Evolutionary conservation across 768 basidiomycete genomes (phyloP).

Genomic region (Dentipellis fragilis): DNA sequence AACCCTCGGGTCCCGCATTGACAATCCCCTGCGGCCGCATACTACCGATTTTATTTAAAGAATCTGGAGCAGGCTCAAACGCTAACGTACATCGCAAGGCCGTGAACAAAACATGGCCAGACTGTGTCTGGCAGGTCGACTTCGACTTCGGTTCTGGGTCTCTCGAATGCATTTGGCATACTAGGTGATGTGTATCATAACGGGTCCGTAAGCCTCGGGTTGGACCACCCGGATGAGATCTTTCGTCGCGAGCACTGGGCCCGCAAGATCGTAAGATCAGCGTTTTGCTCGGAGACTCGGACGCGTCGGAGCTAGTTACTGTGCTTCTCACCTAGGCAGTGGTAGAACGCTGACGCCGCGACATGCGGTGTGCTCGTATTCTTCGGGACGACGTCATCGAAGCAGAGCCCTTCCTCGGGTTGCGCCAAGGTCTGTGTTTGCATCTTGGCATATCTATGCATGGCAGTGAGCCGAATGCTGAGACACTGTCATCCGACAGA

Average conservation of each 20-base stretch:
- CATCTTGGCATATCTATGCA: slow-evolving; percentile 65
- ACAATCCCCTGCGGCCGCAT: no score
- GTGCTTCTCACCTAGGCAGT: slow-evolving; percentile 57
- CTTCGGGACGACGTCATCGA: slow-evolving; percentile 58
- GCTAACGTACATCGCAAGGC: no score
- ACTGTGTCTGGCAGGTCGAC: no score
- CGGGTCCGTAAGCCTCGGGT: slow-evolving; percentile 43
- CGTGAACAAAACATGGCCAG: no score
- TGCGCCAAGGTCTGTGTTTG: slow-evolving; percentile 51
- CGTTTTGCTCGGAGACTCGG: neutral
- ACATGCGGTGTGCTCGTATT: slow-evolving; percentile 63
- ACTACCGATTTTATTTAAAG: no score
- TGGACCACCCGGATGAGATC: slow-evolving; percentile 56
- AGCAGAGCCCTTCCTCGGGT: slow-evolving; percentile 36
- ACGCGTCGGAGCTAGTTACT: neutral
- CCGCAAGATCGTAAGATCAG: neutral
- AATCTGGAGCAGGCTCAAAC: no score
- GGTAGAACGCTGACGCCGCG: slow-evolving; percentile 76
- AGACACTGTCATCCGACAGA: neutral
- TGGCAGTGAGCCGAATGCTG: neutral
- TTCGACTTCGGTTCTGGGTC: no score
- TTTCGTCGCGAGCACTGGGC: slow-evolving; percentile 67
- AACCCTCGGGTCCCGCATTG: no score
- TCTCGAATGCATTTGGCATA: neutral
- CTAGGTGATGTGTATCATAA: slow-evolving; percentile 28